Evolutionary conservation across 139 green algal species (phyloP).

Genomic region (Picochlorum sp.): DNA sequence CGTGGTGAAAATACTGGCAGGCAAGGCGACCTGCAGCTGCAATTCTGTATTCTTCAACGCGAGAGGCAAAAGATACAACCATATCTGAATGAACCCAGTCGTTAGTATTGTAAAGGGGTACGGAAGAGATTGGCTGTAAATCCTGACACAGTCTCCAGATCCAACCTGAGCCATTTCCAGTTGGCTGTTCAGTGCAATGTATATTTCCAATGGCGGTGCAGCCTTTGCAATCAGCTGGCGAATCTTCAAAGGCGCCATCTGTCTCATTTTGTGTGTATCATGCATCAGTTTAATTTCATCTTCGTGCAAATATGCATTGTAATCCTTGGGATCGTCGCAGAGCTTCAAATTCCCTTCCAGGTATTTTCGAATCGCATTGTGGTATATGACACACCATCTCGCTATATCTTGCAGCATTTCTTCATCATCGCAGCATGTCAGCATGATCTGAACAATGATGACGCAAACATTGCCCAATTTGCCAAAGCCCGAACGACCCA

Average conservation of each 20-base stretch:
- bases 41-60: conserved; percentile 6
- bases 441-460: neutral
- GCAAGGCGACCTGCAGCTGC: neutral
- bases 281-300: conserved; percentile 3
- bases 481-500: neutral
- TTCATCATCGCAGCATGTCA: neutral
- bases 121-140: conserved; percentile 1
- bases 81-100: conserved; percentile 1
- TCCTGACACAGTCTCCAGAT: conserved; percentile 1
- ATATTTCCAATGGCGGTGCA: neutral
- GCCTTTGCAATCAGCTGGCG: neutral
- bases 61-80: neutral
- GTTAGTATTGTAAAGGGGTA: neutral
- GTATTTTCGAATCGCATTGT: conserved; percentile 1
- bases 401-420: neutral
- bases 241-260: conserved; percentile 2
- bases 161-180: conserved; percentile 4
- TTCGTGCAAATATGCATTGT: conserved; percentile 1
- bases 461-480: neutral
- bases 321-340: neutral
- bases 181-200: neutral
- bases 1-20: conserved; percentile 2
- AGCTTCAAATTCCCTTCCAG: conserved; percentile 7
- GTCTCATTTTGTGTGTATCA: conserved; percentile 1
- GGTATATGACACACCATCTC: conserved; percentile 5